These are phyloP conservation scores for Komagataella pseudopastoris DNA, from an alignment of 805 yeast species.

Conservation along the genomic window DNA sequence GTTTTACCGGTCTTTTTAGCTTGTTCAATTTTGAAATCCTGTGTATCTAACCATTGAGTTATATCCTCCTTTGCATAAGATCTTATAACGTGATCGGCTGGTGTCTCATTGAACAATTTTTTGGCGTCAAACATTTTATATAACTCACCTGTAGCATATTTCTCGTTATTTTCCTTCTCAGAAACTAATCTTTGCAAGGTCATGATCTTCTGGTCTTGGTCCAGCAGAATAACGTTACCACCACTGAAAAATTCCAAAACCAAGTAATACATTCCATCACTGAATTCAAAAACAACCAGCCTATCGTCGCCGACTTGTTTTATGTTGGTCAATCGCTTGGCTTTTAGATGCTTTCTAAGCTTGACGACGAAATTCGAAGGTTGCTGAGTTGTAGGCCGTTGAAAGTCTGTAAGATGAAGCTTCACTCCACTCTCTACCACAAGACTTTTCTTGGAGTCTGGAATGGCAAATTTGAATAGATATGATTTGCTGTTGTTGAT, in stretches of 20 bases:
- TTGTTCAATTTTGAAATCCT: constrained; percentile 8
- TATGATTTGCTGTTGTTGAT: constrained; percentile 61
- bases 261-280: constrained; percentile 66
- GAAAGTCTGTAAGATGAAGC: constrained; percentile 65
- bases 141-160: constrained; percentile 61
- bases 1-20: constrained; percentile 20
- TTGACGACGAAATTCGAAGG: constrained; percentile 84
- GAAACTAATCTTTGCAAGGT: constrained; percentile 69
- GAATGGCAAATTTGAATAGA: constrained; percentile 65
- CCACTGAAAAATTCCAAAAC: constrained; percentile 92
- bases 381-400: constrained; percentile 64
- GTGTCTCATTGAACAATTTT: constrained; percentile 3
- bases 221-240: constrained; percentile 76
- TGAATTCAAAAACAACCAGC: constrained; percentile 70
- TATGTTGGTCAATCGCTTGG: constrained; percentile 61
- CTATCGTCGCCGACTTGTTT: constrained; percentile 72
- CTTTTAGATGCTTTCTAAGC: constrained; percentile 73
- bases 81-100: not conserved
- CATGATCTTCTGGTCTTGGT: constrained; percentile 51
- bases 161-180: constrained; percentile 50
- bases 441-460: constrained; percentile 66
- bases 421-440: constrained; percentile 83
- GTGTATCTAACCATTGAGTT: constrained; percentile 18
- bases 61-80: constrained; percentile 17
- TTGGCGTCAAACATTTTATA: constrained; percentile 45